Conservation (phyloP, 495 filamentous ascomycete genomes). For the Neurospora africana region DNA sequence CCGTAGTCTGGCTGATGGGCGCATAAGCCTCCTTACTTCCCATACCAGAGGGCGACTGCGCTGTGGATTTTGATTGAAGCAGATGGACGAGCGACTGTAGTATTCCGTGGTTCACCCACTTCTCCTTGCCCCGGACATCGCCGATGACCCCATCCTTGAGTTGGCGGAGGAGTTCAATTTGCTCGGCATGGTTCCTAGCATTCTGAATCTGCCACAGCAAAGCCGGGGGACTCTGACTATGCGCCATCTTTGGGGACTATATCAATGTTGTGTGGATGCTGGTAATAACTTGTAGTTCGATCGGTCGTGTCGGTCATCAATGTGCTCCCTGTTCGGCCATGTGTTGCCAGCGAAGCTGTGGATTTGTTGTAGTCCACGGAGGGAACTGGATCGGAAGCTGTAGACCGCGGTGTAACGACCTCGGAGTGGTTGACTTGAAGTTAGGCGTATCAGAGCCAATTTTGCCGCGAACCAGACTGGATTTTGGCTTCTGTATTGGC, state of each 20-base stretch:
- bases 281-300: neutral
- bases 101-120: slow-evolving; percentile 59
- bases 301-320: neutral
- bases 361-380: neutral
- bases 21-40: slow-evolving; percentile 27
- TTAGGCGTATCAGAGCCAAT: neutral
- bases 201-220: slow-evolving; percentile 49
- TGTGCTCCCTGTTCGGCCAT: neutral
- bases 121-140: slow-evolving; percentile 75
- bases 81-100: slow-evolving; percentile 56
- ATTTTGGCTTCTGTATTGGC: neutral
- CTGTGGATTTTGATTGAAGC: slow-evolving; percentile 30
- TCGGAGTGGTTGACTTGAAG: neutral
- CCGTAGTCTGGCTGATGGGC: slow-evolving; percentile 13
- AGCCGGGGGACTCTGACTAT: slow-evolving; percentile 30
- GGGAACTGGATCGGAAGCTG: neutral
- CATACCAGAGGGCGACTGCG: slow-evolving; percentile 15
- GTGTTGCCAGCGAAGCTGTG: neutral
- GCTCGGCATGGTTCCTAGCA: slow-evolving; percentile 48
- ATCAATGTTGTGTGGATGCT: neutral
- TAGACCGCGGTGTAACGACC: neutral
- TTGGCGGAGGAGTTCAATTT: slow-evolving; percentile 52
- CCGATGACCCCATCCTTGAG: slow-evolving; percentile 88
- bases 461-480: neutral
- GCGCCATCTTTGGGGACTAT: slow-evolving; percentile 15